Evolutionary conservation across 2,329 filamentous ascomycete genomes (phyloP).

Genomic region (Cryphonectria carpinicola): DNA sequence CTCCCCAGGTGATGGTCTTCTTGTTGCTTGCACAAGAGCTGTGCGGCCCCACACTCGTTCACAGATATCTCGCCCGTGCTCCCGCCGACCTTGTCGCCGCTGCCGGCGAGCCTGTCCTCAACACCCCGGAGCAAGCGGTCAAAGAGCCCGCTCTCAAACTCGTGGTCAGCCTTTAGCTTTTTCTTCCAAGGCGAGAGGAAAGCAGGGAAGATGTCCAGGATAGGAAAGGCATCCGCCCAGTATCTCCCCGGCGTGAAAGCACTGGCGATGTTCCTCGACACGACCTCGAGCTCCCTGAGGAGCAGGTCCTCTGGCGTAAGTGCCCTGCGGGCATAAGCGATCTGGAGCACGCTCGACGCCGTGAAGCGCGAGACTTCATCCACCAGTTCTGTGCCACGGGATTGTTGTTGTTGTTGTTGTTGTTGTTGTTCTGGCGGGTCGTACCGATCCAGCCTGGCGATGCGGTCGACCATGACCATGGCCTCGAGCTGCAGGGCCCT

Average conservation of each 20-base stretch:
- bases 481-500: slow-evolving; percentile 23
- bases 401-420: too few relatives aligned
- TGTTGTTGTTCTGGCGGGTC: too few relatives aligned
- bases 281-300: slow-evolving; percentile 11
- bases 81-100: too few relatives aligned
- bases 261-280: slow-evolving; percentile 22
- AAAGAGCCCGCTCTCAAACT: slow-evolving; percentile 19
- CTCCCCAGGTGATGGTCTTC: slow-evolving; percentile 4
- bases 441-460: not conserved
- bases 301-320: slow-evolving; percentile 14
- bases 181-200: slow-evolving; percentile 24
- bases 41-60: slow-evolving; percentile 21
- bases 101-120: not conserved
- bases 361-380: slow-evolving; percentile 28
- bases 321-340: slow-evolving; percentile 24
- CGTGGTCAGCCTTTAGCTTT: slow-evolving; percentile 20
- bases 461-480: slow-evolving; percentile 19
- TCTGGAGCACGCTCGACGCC: slow-evolving; percentile 27
- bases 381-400: not conserved
- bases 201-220: slow-evolving; percentile 17
- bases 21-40: slow-evolving; percentile 11
- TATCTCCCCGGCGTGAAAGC: slow-evolving; percentile 24
- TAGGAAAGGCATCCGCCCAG: slow-evolving; percentile 21
- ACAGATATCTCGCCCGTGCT: not conserved
- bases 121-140: slow-evolving; percentile 12